phyloP scores from a whole-genome alignment of 1,284 basidiomycete species.

The Trichosporon sp. region DNA sequence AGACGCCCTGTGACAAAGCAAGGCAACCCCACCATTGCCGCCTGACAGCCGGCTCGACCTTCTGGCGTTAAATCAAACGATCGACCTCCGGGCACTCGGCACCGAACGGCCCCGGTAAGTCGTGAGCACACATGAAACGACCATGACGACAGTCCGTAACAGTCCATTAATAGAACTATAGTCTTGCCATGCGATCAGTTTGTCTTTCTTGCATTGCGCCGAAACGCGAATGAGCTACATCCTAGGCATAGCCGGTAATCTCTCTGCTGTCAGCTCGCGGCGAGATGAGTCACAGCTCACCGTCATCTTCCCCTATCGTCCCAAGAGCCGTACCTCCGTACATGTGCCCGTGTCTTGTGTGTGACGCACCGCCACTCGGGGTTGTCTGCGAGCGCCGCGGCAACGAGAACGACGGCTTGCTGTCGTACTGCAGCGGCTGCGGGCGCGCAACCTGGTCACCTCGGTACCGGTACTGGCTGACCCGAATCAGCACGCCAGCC shows the following conservation, averaged over 20 bases:
- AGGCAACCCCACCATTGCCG: not conserved
- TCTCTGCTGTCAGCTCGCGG: not conserved
- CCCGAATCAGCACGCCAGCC: not conserved
- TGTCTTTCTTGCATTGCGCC: not conserved
- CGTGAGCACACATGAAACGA: not conserved
- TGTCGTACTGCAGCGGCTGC: not conserved
- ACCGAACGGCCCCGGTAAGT: not conserved
- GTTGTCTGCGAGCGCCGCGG: not conserved
- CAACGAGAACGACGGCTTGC: conserved; percentile 8
- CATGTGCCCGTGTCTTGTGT: not conserved
- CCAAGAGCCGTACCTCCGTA: not conserved
- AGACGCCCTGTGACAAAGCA: not conserved
- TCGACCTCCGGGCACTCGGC: too few relatives aligned
- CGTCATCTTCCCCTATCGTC: not conserved
- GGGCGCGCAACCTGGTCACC: not conserved
- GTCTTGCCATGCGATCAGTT: not conserved
- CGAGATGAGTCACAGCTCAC: not conserved
- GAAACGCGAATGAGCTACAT: not conserved
- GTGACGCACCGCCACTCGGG: not conserved
- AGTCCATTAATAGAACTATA: not conserved
- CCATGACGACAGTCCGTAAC: not conserved
- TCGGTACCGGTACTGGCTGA: conserved; percentile 8
- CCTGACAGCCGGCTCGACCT: not conserved
- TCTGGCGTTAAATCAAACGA: not conserved
- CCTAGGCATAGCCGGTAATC: not conserved